Base-by-base conservation (phyloP, 1,284 basidiomycete species). In the Clitocybe nebularis region DNA sequence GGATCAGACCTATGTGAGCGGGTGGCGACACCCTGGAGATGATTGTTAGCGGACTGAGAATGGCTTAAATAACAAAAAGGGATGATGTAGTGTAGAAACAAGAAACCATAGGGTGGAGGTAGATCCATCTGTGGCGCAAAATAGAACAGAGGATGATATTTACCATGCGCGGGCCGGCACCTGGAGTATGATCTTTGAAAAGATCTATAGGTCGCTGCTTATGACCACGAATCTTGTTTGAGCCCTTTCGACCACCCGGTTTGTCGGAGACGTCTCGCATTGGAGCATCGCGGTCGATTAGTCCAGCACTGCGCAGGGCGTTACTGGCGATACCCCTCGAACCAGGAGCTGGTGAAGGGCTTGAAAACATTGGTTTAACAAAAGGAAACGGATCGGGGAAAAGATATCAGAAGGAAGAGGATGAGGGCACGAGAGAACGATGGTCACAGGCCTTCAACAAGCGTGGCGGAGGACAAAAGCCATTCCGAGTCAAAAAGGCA, bases 231-330 rank as follows among this genome's bases (percentile, higher is more conserved):
- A 71, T 61, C 65, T 81, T 84, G 36, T 71, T 68, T 11, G 70
- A 51, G 30, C 75, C 77, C 60, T 87, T 88, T 51, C 83, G 74
- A 11, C 82, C 82, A 39, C 80, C 81, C 3, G 79, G 81, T 50
- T 69, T 80, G 63, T 84, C 80, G 10, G 72, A 69, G 24, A 68
- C 65, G 54, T 88, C 84, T 45, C 75, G 75, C 84, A 88, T 88
- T 53, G 68, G 74, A 42, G 77, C 68, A 58, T 88, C 84, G 44
- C 75, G 68, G 68, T 87, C 84, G 48, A 82, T 79, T 54, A 87
- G 78, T 32, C 85, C 85, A 1, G 81, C 84, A 38, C 65, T 75
- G 47, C 80, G 79, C 19, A 87, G 66, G 19, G 82, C 78, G 44
- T 62, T 79, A 43, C 71, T 53, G 20, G 77, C 81, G 20, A 88